These are phyloP conservation scores for Rubus parviflorus DNA, from an alignment of 306 rosid species.

Conservation along the genomic window DNA sequence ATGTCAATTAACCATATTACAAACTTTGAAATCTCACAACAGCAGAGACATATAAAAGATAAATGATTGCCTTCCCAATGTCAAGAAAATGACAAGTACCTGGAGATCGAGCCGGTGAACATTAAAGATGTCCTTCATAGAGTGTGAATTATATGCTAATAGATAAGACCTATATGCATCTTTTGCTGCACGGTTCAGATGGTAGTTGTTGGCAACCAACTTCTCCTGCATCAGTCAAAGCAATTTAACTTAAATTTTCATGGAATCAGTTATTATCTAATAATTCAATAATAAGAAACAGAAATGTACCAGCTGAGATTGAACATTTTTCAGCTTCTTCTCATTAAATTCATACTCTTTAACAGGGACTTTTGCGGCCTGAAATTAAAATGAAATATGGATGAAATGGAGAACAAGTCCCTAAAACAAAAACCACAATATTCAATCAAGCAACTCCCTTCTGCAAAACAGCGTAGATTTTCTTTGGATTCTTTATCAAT, in stretches of 20 bases:
- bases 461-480: background rate
- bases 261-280: background rate
- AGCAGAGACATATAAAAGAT: background rate
- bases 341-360: constrained; percentile 62
- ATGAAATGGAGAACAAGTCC: constrained; percentile 1
- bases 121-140: constrained; percentile 90
- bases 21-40: no score
- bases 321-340: constrained; percentile 80
- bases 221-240: constrained; percentile 66
- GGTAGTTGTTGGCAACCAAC: constrained; percentile 64
- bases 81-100: constrained; percentile 38
- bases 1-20: no score
- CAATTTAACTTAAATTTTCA: constrained; percentile 3
- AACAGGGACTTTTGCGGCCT: constrained; percentile 92
- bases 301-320: constrained; percentile 73
- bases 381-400: background rate
- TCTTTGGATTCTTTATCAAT: background rate
- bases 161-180: constrained; percentile 88
- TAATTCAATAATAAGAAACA: constrained; percentile 9
- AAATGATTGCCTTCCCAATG: no score
- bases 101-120: constrained; percentile 85
- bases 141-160: constrained; percentile 82
- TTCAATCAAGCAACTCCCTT: background rate
- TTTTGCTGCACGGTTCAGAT: constrained; percentile 72
- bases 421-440: background rate